Base-by-base conservation (phyloP, 345 rosid genomes). In the Gossypium bickii region DNA sequence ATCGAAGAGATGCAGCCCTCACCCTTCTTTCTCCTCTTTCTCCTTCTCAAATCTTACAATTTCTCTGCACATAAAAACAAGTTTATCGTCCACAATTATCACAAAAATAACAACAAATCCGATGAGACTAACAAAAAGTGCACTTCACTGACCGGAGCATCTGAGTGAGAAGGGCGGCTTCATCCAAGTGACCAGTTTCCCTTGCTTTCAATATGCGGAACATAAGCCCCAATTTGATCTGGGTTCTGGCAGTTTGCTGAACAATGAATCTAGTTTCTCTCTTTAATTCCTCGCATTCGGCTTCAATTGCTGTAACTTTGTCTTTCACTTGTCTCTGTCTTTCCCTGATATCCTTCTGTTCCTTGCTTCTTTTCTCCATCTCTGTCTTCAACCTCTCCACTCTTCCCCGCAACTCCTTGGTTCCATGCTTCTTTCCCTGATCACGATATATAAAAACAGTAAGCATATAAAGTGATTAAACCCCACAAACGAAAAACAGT, bases 311-410 rank as follows among this genome's bases (percentile, higher is more conserved):
- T 10, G 27, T 27, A 3, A 73, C 7, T 17, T 73, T 73, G 48
- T 61, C 49, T 61, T 63, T 61, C 29, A 73, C 69, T 61, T 48
- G 69, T 27, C 59, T 61, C 27, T 73, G 76, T 9, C 69, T 59
- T 48, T 73, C 69, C 43, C 58, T 61, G 48, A 73, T 73, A 5
- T 27, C 12, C 57, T 48, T 68, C 6, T 68, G 57, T 15, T 48
- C 57, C 13, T 44, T 38, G 70, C 70, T 44, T 18, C 47, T 66
- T 66, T 45, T 29, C 29, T 68, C 72, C 72, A 68, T 48, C 9
- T 68, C 57, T 1, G 43, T 24, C 58, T 24, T 68, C 72, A 68
- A 68, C 17, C 43, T 48, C 58, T 48, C 16, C 57, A 68, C 16
- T 12, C 57, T 68, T 48, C 9, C 47, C 12, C 41, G 22, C 48